Base-by-base conservation (phyloP, 2,329 filamentous ascomycete genomes). In the Cladophialophora psammophila region DNA sequence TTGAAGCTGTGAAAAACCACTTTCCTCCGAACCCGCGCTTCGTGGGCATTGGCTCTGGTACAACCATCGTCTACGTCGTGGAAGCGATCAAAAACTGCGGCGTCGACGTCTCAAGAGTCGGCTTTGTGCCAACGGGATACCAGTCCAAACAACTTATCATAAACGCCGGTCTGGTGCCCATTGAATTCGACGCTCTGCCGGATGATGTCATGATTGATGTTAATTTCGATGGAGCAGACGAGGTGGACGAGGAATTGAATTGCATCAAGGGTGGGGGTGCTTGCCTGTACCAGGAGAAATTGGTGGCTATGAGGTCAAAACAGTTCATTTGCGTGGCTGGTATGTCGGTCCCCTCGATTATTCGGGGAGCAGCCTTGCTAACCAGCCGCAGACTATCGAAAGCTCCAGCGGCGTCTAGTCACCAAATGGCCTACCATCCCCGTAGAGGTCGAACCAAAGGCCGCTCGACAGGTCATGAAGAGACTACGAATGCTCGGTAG, bases 231-330 rank as follows among this genome's bases (percentile, higher is more conserved):
- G 95, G 95, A 62, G 95, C 95, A 3, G 95, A 99, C 78, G 95
- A 99, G 82, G 93, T 99, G 36, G 95, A 99, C 77, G 89, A 92
- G 55, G 91, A 96, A 60, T 82, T 99, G 67, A 99, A 98, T 80
- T 93, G 94, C 76, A 98, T 99, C 83, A 98, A 98, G 83, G 95
- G 95, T 63, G 95, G 95, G 58, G 95, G 95, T 66, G 95, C 93
- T n/a, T 99, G 95, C 80, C 82, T 98, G 64, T 96, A 97, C 82
- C 95, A 98, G 80, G 95, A 99, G 82, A 99, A 99, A 83, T 85
- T 99, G 40, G 94, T 99, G 4, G 94, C 94, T 5, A 88, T 92
- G 67, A 87, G 91, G 58, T 90, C 93, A 3, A 91, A 88, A 79
- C 91, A 92, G 76, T 97, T 97, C 75, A 85, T 97, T 69, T 94